Evolutionary conservation across 495 filamentous ascomycete species (phyloP), one percentile per base, ranked within the genome.

Genomic region (Extremus antarcticus): DNA sequence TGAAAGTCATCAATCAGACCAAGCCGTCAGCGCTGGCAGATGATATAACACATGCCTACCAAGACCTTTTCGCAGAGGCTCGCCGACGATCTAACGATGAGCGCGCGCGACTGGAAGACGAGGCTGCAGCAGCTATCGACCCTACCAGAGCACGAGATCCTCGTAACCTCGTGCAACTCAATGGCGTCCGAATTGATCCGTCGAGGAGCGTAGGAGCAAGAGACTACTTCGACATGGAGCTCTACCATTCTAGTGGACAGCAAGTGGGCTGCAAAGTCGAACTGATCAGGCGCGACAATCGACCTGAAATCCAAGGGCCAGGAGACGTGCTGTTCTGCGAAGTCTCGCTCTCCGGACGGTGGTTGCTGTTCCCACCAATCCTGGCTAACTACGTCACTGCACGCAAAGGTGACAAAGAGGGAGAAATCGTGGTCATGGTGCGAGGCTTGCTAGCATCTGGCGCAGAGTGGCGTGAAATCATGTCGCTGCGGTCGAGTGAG

Each of bases 301-400:
- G 79, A 7, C 63, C 75, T 19, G 79, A 80, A 56, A 72, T 72
- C 39, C 74, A 69, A 2, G 60, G 61, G n/a, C 69, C 74, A 11
- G 87, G 90, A 1, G 92, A 99, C 67, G 68, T 99, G 46, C 77
- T 99, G 17, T 83, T 99, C 53, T 91, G 89, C 57, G 90, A 97
- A 65, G 79, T 94, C 49, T 87, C 88, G 45, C 76, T 76, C 56
- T 75, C 76, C 15, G 76, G 82, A 22, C 76, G 81, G n/a, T 96
- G 88, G 86, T 73, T 99, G 23, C 78, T 99, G 0, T 94, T 97
- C 66, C 87, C 91, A 15, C 90, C 94, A 1, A 74, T 95, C 41
- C 74, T 83, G 25, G 71, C 76, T 24, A 69, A 74, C 41, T 77
- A 74, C 53, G 75, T 94, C 39, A 96, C 92, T 19, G 88, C 91